phyloP scores from a whole-genome alignment of 257 asterid genomes.

The Agastache rugosa region DNA sequence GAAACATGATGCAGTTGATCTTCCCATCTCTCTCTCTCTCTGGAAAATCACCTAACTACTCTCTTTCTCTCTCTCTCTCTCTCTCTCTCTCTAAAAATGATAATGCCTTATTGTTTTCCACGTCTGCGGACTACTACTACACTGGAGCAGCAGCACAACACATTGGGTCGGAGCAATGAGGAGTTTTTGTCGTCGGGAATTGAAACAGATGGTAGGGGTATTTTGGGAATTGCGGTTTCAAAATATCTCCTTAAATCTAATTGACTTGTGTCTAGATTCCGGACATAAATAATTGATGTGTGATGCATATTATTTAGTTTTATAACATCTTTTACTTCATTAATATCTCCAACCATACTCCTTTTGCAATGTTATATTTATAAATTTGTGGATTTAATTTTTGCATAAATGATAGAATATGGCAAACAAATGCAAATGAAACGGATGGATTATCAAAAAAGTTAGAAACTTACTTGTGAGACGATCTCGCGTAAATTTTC shows the following conservation, averaged over 20 bases:
- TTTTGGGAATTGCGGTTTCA: conserved; percentile 53
- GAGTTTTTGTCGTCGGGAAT: conserved; percentile 41
- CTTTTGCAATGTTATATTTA: too few species aligned
- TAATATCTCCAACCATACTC: too few species aligned
- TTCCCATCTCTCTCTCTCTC: conserved; percentile 53
- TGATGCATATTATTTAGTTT: background rate
- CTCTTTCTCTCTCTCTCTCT: conserved; percentile 31
- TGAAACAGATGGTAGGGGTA: conserved; percentile 41
- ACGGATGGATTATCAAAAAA: too few species aligned
- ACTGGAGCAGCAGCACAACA: background rate
- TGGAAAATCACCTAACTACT: background rate
- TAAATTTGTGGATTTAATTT: too few species aligned
- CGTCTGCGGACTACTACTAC: background rate
- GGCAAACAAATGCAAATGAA: too few species aligned
- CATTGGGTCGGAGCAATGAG: background rate
- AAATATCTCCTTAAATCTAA: conserved; percentile 51
- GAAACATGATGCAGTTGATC: conserved; percentile 68
- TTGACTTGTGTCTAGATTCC: conserved; percentile 57
- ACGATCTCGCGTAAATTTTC: too few species aligned
- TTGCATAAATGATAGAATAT: too few species aligned
- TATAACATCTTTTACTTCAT: too few species aligned
- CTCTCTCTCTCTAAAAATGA: background rate
- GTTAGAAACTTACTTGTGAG: too few species aligned
- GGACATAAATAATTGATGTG: background rate
- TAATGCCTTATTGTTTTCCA: background rate